Evolutionary conservation across 139 green algal species (phyloP).

Genomic region (Chlorella ohadii): DNA sequence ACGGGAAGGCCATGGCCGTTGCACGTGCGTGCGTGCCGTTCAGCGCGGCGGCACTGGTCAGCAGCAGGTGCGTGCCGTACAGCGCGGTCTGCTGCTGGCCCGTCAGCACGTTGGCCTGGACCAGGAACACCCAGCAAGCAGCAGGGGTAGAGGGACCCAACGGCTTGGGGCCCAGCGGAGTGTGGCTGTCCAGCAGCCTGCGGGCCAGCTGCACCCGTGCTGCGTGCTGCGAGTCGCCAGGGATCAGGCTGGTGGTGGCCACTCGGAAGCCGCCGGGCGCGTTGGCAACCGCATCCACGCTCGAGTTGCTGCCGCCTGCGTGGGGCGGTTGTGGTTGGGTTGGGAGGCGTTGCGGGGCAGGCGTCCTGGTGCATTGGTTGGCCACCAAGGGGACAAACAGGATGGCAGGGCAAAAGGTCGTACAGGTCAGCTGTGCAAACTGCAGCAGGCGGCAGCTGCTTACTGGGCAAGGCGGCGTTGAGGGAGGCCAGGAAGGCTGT

Average conservation of each 20-base stretch:
- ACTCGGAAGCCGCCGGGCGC: neutral
- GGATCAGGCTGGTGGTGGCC: neutral
- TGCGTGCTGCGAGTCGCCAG: neutral
- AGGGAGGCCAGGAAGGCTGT: slow-evolving; percentile 4
- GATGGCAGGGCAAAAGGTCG: too few species aligned
- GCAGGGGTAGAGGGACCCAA: neutral
- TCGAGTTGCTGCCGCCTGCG: neutral
- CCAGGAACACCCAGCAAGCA: neutral
- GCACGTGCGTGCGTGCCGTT: neutral
- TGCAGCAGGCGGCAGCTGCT: neutral
- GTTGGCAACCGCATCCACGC: neutral
- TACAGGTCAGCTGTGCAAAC: too few species aligned
- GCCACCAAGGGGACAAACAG: too few species aligned
- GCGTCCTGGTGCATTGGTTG: neutral
- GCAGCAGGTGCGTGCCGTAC: neutral
- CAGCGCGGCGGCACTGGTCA: neutral
- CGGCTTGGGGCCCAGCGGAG: neutral
- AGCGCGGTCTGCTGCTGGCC: neutral
- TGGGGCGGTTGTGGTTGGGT: neutral
- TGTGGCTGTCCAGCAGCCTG: neutral
- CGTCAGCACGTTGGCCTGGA: neutral
- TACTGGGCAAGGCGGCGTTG: slow-evolving; percentile 4
- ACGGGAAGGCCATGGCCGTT: neutral
- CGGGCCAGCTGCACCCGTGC: neutral
- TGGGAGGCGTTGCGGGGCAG: neutral